phyloP scores from a whole-genome alignment of 2,329 filamentous ascomycete genomes.

The Fusarium sp. region DNA sequence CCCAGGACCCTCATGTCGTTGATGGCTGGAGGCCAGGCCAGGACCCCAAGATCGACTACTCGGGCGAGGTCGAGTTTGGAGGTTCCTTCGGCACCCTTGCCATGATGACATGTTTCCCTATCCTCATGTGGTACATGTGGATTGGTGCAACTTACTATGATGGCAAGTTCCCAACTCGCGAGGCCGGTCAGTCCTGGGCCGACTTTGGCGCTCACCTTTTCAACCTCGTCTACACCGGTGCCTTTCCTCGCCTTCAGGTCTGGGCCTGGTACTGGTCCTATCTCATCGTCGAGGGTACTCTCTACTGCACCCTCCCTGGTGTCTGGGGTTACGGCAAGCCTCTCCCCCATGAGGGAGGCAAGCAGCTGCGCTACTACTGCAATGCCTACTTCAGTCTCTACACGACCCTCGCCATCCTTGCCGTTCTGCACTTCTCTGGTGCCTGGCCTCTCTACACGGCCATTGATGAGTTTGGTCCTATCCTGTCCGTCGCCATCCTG shows the following conservation, averaged over 20 bases:
- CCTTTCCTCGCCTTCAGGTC: slow-evolving; percentile 82
- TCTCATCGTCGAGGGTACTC: slow-evolving; percentile 84
- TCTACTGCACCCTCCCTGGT: slow-evolving; percentile 89
- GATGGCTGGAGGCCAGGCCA: slow-evolving; percentile 71
- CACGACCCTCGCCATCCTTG: slow-evolving; percentile 79
- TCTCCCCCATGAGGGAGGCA: slow-evolving; percentile 82
- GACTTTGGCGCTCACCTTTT: slow-evolving; percentile 81
- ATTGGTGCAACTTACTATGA: slow-evolving; percentile 93
- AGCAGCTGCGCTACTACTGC: slow-evolving; percentile 95
- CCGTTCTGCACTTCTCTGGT: slow-evolving; percentile 82
- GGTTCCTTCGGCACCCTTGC: slow-evolving; percentile 81
- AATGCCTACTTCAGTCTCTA: slow-evolving; percentile 91
- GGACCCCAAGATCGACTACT: slow-evolving; percentile 73
- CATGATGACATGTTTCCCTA: slow-evolving; percentile 95
- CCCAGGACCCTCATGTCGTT: slow-evolving; percentile 43
- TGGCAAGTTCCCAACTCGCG: slow-evolving; percentile 80
- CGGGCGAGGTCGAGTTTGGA: slow-evolving; percentile 83
- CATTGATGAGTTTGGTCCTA: slow-evolving; percentile 93
- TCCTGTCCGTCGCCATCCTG: slow-evolving; percentile 93
- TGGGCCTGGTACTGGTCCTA: slow-evolving; percentile 98
- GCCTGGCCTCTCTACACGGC: slow-evolving; percentile 91
- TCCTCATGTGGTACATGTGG: slow-evolving; percentile 99
- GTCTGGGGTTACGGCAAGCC: slow-evolving; percentile 91
- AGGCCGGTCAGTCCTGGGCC: slow-evolving; percentile 71
- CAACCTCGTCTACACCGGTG: slow-evolving; percentile 82